These are phyloP conservation scores for Angophora floribunda DNA, from an alignment of 345 rosid genomes.

Conservation along the genomic window DNA sequence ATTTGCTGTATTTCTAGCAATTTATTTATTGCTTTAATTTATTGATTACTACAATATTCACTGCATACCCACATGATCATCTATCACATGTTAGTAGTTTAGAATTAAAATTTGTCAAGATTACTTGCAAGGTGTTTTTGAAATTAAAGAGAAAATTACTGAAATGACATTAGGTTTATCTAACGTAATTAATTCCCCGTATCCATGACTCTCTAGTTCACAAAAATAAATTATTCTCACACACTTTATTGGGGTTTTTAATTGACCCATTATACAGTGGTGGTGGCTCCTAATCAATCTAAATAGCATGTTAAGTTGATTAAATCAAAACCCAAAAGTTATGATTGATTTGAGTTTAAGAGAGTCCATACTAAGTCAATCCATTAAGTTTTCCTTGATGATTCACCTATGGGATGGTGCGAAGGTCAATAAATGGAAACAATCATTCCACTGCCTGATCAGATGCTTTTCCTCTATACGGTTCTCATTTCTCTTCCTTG, in stretches of 20 bases:
- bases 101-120: neutral
- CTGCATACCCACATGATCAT: neutral
- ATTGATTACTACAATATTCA: neutral
- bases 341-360: neutral
- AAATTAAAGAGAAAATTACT: neutral
- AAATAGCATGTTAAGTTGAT: neutral
- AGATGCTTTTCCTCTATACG: neutral
- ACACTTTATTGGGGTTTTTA: too few species aligned
- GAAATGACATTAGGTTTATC: neutral
- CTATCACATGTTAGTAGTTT: neutral
- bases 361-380: rapidly evolving
- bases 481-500: neutral
- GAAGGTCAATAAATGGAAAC: neutral
- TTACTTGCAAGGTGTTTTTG: neutral
- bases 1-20: neutral
- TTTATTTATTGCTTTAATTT: neutral
- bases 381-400: neutral
- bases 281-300: neutral
- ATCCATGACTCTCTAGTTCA: too few species aligned
- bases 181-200: too few species aligned
- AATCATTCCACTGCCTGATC: neutral
- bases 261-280: too few species aligned
- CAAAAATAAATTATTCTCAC: too few species aligned
- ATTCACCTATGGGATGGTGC: neutral
- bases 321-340: neutral